A percentile compares a stretch with the other conserved stretches of the same genome.
Conservation (phyloP, 257 asterid genomes). For the Solanum neorickii region DNA sequence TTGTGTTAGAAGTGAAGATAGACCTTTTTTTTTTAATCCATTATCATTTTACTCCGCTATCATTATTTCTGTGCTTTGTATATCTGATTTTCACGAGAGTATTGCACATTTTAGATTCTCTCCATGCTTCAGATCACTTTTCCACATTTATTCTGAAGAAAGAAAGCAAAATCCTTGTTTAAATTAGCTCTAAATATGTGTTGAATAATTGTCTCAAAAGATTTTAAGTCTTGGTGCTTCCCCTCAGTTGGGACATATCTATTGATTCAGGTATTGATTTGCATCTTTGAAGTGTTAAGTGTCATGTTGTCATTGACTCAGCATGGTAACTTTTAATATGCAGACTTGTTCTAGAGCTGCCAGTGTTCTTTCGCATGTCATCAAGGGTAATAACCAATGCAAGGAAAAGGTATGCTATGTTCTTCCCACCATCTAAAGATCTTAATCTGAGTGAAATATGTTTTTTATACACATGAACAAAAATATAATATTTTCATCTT, state of each 20-base stretch:
- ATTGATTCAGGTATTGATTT: neutral
- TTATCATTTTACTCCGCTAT: neutral
- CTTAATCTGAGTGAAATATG: neutral
- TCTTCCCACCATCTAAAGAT: neutral
- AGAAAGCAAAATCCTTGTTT: neutral
- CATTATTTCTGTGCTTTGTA: neutral
- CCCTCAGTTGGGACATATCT: neutral
- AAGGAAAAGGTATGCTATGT: slow-evolving; percentile 64
- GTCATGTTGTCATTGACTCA: neutral
- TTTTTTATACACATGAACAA: neutral
- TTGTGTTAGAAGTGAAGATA: neutral
- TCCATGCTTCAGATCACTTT: too few relatives aligned
- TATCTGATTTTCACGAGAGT: too few relatives aligned
- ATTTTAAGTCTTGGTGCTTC: neutral
- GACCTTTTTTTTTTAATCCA: neutral
- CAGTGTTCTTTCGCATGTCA: slow-evolving; percentile 70
- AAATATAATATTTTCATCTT: neutral
- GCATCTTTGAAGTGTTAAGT: neutral
- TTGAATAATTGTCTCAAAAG: neutral
- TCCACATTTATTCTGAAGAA: neutral
- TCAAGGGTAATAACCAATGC: slow-evolving; percentile 71
- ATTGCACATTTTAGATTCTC: too few relatives aligned
- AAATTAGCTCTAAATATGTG: neutral
- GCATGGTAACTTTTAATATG: slow-evolving; percentile 6
- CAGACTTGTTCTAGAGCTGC: slow-evolving; percentile 99